A percentile compares a stretch with the other conserved stretches of the same genome.
Evolutionary conservation across 2,329 filamentous ascomycete genomes (phyloP).

Genomic region (Penicillium sclerotigenum): DNA sequence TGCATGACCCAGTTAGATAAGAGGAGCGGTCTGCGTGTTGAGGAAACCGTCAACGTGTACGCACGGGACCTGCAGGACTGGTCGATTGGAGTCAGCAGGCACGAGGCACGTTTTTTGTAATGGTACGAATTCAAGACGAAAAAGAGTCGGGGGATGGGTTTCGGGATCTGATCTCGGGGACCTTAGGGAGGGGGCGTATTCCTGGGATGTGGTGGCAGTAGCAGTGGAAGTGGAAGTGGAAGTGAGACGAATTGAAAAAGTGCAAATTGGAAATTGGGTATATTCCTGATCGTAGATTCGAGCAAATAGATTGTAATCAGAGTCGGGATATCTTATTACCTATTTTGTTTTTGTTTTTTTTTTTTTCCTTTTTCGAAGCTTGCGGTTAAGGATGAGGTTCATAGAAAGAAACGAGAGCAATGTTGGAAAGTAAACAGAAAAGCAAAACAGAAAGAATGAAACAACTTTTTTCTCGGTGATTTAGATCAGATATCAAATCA

Average conservation of each 20-base stretch:
- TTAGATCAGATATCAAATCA: constrained; percentile 4
- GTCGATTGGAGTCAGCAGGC: not conserved
- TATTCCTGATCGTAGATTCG: not conserved
- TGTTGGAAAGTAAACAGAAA: not conserved
- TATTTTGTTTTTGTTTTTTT: not conserved
- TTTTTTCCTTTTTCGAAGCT: not conserved
- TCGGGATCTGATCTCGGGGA: not conserved
- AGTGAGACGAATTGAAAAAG: not conserved
- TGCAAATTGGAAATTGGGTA: not conserved
- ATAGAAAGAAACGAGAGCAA: constrained; percentile 5
- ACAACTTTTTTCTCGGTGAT: constrained; percentile 20
- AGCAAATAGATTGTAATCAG: constrained; percentile 3
- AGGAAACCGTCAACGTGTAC: not conserved
- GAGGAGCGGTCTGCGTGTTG: constrained; percentile 7
- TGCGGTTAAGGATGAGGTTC: not conserved
- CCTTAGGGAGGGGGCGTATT: not conserved
- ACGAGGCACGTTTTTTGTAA: not conserved
- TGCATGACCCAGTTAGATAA: not conserved
- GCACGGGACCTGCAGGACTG: constrained; percentile 4
- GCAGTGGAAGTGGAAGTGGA: not conserved
- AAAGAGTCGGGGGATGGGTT: not conserved
- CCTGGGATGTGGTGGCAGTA: too few species aligned
- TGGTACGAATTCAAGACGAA: not conserved
- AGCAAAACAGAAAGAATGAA: not conserved
- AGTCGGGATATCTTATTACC: constrained; percentile 10